Evolutionary conservation across 768 basidiomycete genomes (phyloP).

Genomic region (Boletus vinaceobasis): DNA sequence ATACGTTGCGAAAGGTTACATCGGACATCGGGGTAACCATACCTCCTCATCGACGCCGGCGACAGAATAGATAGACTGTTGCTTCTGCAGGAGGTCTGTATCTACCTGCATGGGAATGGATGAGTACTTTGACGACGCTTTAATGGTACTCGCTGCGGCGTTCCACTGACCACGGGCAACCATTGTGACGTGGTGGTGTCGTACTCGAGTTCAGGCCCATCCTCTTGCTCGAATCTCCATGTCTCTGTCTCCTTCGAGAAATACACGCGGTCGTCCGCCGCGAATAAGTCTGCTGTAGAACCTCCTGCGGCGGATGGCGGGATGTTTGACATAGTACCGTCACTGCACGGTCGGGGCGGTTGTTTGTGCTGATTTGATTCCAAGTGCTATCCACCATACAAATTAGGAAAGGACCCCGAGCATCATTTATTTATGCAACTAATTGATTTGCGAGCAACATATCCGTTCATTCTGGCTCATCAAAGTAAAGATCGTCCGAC

Average conservation of each 20-base stretch:
- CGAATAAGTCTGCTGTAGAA: slow-evolving; percentile 61
- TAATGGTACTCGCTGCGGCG: background rate
- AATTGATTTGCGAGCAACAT: too few relatives aligned
- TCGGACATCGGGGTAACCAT: slow-evolving; percentile 29
- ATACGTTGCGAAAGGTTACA: slow-evolving; percentile 20
- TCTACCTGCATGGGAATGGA: slow-evolving; percentile 55
- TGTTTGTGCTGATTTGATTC: slow-evolving; percentile 43
- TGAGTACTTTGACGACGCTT: background rate
- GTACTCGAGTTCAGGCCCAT: slow-evolving; percentile 90
- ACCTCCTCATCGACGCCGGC: slow-evolving; percentile 93
- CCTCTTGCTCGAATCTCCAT: slow-evolving; percentile 89
- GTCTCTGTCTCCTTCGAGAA: slow-evolving; percentile 71
- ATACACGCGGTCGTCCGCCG: slow-evolving; percentile 77
- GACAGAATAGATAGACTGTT: slow-evolving; percentile 94
- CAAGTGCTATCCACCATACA: background rate
- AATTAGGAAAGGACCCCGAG: slow-evolving; percentile 8
- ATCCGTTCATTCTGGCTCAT: background rate
- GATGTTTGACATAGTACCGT: slow-evolving; percentile 26
- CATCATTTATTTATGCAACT: too few relatives aligned
- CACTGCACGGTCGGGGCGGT: slow-evolving; percentile 4
- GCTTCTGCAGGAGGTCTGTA: slow-evolving; percentile 79
- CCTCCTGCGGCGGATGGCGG: slow-evolving; percentile 50
- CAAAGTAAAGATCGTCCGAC: slow-evolving; percentile 25
- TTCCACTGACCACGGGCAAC: slow-evolving; percentile 72
- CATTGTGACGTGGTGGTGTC: slow-evolving; percentile 71